Evolutionary conservation across 176 grass and related monocot genomes (phyloP).

Genomic region (Stipa capillata): DNA sequence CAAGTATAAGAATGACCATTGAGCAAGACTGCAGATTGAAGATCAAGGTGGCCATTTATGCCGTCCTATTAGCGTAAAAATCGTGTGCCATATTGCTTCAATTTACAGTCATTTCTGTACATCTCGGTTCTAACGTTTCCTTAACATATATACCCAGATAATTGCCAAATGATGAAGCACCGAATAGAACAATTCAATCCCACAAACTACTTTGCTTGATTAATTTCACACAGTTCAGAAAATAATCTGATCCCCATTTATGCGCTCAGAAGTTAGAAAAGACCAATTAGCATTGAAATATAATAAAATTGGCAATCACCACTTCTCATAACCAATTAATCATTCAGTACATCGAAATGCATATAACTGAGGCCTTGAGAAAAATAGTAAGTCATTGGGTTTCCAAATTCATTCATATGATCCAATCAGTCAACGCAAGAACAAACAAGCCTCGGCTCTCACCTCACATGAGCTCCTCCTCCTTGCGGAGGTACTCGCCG

Average conservation of each 20-base stretch:
- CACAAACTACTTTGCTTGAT: background rate
- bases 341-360: background rate
- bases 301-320: background rate
- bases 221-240: background rate
- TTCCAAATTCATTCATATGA: background rate
- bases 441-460: background rate
- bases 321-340: background rate
- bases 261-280: background rate
- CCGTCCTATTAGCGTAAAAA: background rate
- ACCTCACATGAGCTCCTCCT: constrained; percentile 69
- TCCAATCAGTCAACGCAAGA: background rate
- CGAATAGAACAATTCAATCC: background rate
- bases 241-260: background rate
- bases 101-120: background rate
- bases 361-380: background rate
- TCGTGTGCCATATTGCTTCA: background rate
- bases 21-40: background rate
- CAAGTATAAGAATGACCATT: background rate
- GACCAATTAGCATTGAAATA: background rate
- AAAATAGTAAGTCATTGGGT: background rate
- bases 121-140: background rate
- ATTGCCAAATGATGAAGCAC: background rate
- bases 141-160: background rate
- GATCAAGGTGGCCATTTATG: background rate
- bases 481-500: constrained; percentile 72